Base-by-base conservation (phyloP, 2,329 filamentous ascomycete species). In the Akanthomyces uredinophilus region DNA sequence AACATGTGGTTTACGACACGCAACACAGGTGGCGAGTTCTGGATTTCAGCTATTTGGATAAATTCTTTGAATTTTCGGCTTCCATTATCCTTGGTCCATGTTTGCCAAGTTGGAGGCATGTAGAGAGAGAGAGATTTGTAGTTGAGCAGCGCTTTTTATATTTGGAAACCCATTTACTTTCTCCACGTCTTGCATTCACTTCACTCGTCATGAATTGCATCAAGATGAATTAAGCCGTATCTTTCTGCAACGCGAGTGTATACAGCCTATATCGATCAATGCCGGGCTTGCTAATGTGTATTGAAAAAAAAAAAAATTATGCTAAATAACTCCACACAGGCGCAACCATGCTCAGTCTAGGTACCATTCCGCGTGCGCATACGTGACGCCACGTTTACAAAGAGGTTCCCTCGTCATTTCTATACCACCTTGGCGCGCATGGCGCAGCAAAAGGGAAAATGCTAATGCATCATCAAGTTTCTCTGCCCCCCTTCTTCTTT, bases 1-100 rank as follows among this genome's bases (percentile, higher is more conserved):
- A 74, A 44, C 14, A 22, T 5, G 24, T 18, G 41, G 18, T 22
- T 32, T 29, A 29, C 20, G 32, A 52, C 29, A 32, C 3, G 18
- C 32, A 8, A 29, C 20, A 32, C 20, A 32, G 18, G 50, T 43
- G 53, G 39, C 53, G 5, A 20, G 14, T 22, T 47, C 35, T 47
- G 53, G 32, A 35, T 57, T 47, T 44, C 32, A 14, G 24, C 24
- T 16, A 27, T 56, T 32, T 24, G 32, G 10, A 8, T 8, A 10
- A 8, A 35, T 57, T 47, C 13, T 8, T 35, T 20, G 2, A 3
- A 18, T 24, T 6, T 50, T 50, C n/a, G 27, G 8, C 4, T 47
- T 24, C 16, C 44, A 27, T 7, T 27, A 7, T 27, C 13, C 16
- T 47, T 24, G 44, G 44, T 47, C 3, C 7, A 47, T 39, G 5